Evolutionary conservation across 495 filamentous ascomycete genomes (phyloP), one percentile per base, ranked within the genome.

Genomic region (Hypoxylon cercidicola): DNA sequence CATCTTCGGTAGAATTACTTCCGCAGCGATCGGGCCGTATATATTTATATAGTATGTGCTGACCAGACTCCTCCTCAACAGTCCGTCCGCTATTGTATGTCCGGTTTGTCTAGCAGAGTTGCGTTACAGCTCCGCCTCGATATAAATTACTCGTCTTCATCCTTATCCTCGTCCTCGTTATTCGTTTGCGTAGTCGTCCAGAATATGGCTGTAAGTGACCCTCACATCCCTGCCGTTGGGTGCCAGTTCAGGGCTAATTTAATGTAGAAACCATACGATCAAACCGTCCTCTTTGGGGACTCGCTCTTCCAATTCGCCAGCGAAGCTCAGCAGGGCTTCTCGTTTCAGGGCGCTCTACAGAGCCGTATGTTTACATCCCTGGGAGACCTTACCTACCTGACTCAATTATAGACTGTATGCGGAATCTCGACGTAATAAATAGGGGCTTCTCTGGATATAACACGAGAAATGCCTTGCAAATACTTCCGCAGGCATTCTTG

Each of bases 201-300:
- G 12, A 58, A 30, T 4, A 73, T 73, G 71, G 71, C 71, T 35
- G 71, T 73, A 30, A 71, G 71, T 66, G 5, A 39, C 40, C 0
- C 34, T 39, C 32, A 10, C 4, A 47, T 55, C 13, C 19, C 20
- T 46, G 12, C 4, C 7, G 6, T 46, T 13, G 40, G 11, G 18
- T 44, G 8, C 8, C 9, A 43, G 13, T 30, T n/a, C 20, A 49
- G 49, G 39, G 7, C 45, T 62, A 57, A 57, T 19, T 7, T 43
- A 21, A 37, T 21, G 54, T 18, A 72, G 77, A 70, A 70, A 53
- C 71, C 79, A 4, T 81, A 82, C 64, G 77, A 81, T 20, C 90
- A 93, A 70, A 84, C 94, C 68, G 78, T 94, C 41, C 85, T 94
- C 18, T 92, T 96, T 68, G 92, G 92, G 25, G 92, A 96, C 71